Evolutionary conservation across 768 basidiomycete species (phyloP).

Genomic region (Polyporus arcularius): DNA sequence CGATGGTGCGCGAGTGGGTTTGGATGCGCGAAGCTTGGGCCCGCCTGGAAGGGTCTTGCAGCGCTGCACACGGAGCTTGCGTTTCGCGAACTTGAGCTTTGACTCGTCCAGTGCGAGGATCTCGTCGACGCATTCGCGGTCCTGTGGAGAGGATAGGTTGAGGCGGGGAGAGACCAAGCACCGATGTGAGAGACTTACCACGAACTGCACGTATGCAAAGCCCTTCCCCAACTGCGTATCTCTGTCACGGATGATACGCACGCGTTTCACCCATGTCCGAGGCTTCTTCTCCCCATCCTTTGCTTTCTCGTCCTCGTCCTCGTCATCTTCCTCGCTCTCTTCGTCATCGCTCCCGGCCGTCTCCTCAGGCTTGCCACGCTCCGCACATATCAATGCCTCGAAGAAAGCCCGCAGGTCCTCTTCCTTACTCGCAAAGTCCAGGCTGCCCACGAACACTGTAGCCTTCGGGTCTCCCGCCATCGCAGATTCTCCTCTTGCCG

Average conservation of each 20-base stretch:
- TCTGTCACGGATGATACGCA: slow-evolving; percentile 87
- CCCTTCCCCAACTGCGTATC: slow-evolving; percentile 95
- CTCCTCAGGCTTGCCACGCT: slow-evolving; percentile 60
- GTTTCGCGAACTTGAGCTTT: slow-evolving; percentile 90
- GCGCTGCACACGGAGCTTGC: slow-evolving; percentile 86
- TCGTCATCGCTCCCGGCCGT: slow-evolving; percentile 30
- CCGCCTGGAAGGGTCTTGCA: slow-evolving; percentile 74
- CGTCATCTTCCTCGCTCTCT: slow-evolving; percentile 29
- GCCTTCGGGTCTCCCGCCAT: slow-evolving; percentile 68
- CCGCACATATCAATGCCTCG: slow-evolving; percentile 70
- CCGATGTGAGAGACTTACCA: slow-evolving; percentile 49
- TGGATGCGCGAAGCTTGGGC: slow-evolving; percentile 29
- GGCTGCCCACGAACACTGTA: slow-evolving; percentile 88
- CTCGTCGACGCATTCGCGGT: slow-evolving; percentile 91
- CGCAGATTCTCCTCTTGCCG: slow-evolving; percentile 3
- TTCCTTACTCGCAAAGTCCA: slow-evolving; percentile 91
- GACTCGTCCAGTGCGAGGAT: slow-evolving; percentile 74
- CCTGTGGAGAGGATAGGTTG: slow-evolving; percentile 45
- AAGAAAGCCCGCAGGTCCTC: slow-evolving; percentile 88
- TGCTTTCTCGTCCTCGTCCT: slow-evolving; percentile 3
- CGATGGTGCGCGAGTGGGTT: slow-evolving; percentile 21
- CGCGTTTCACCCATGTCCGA: slow-evolving; percentile 71
- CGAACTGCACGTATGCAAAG: slow-evolving; percentile 90
- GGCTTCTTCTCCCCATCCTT: slow-evolving; percentile 28
- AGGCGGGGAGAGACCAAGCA: background rate